These are phyloP conservation scores for Fomitopsis pulvina DNA, from an alignment of 768 basidiomycete species.

Conservation along the genomic window DNA sequence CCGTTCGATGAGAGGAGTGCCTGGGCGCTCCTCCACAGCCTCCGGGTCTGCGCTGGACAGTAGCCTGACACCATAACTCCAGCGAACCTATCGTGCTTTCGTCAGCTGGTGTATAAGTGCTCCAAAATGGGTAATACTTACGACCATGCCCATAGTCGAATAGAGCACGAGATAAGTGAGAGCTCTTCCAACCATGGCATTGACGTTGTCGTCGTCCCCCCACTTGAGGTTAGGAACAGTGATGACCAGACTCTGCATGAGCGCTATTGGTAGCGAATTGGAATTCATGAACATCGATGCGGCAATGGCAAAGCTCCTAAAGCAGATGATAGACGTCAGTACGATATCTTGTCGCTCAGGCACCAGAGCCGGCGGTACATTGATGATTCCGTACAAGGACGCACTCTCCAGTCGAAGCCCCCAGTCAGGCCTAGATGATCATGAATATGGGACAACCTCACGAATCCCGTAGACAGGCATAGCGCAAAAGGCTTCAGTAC, in stretches of 20 bases:
- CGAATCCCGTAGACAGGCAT: too few relatives aligned
- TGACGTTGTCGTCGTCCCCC: constrained; percentile 70
- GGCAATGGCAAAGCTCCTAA: constrained; percentile 74
- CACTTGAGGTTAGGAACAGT: constrained; percentile 81
- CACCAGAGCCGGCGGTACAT: neutral
- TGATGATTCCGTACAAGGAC: neutral
- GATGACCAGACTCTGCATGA: constrained; percentile 85
- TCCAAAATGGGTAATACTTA: constrained; percentile 30
- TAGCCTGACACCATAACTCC: constrained; percentile 88
- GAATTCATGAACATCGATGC: constrained; percentile 91
- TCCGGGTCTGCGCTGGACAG: constrained; percentile 67
- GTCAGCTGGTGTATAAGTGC: neutral
- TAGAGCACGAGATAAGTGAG: constrained; percentile 88
- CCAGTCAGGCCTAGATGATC: too few relatives aligned
- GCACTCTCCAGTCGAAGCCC: too few relatives aligned
- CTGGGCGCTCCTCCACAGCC: constrained; percentile 22
- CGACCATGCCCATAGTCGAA: constrained; percentile 94
- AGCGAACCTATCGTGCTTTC: constrained; percentile 54
- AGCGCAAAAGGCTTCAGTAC: too few relatives aligned
- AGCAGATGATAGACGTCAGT: neutral
- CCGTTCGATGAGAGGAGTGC: constrained; percentile 30
- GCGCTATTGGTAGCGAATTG: constrained; percentile 90
- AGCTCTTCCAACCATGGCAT: constrained; percentile 89
- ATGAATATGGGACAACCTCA: too few relatives aligned
- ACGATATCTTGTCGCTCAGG: neutral